phyloP scores from a whole-genome alignment of 768 basidiomycete genomes.

The Fomitopsis serialis region DNA sequence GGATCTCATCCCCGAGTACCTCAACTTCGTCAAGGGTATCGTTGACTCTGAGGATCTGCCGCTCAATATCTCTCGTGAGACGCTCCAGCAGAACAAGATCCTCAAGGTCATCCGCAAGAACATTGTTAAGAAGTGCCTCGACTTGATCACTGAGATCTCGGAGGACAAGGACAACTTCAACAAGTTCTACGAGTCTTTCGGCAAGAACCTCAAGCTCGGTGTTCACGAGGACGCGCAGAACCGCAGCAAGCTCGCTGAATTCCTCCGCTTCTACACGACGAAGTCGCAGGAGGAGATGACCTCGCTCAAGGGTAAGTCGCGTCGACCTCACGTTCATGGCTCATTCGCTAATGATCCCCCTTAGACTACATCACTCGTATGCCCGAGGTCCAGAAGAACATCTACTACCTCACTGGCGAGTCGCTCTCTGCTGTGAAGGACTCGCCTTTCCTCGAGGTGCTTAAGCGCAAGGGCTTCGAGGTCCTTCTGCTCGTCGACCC shows the following conservation, averaged over 20 bases:
- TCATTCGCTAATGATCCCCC: slow-evolving; percentile 3
- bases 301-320: slow-evolving; percentile 80
- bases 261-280: slow-evolving; percentile 97
- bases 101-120: slow-evolving; percentile 99
- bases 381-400: slow-evolving; percentile 97
- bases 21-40: slow-evolving; percentile 99
- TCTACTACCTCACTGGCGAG: slow-evolving; percentile 99
- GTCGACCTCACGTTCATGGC: neutral
- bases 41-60: slow-evolving; percentile 99
- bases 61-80: slow-evolving; percentile 99
- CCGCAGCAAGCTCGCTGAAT: slow-evolving; percentile 98
- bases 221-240: slow-evolving; percentile 99
- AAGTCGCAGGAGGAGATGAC: slow-evolving; percentile 87
- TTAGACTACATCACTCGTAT: slow-evolving; percentile 98
- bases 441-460: slow-evolving; percentile 98
- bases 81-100: slow-evolving; percentile 99
- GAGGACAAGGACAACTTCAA: slow-evolving; percentile 99
- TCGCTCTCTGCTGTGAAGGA: slow-evolving; percentile 86
- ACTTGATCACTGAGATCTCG: slow-evolving; percentile 91
- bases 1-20: slow-evolving; percentile 98
- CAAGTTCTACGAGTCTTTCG: slow-evolving; percentile 98
- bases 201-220: slow-evolving; percentile 99
- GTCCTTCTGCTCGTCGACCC: slow-evolving; percentile 97
- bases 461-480: slow-evolving; percentile 99
- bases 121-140: slow-evolving; percentile 97